phyloP scores from a whole-genome alignment of 2,329 filamentous ascomycete species.

The Exserohilum rostratum region DNA sequence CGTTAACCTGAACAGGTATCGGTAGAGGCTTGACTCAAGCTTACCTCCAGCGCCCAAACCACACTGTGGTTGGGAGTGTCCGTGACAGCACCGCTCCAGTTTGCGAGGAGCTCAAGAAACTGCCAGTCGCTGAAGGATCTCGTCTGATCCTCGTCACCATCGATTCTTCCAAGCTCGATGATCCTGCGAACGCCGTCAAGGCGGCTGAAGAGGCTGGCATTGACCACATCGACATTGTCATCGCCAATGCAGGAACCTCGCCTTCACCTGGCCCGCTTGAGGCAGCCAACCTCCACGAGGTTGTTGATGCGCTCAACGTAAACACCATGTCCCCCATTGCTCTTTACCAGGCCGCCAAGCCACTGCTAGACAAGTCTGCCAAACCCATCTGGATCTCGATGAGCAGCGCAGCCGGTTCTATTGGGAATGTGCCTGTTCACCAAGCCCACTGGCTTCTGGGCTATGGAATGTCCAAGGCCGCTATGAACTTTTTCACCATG shows the following conservation, averaged over 20 bases:
- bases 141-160: slow-evolving; percentile 24
- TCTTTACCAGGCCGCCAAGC: slow-evolving; percentile 45
- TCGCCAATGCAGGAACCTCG: slow-evolving; percentile 59
- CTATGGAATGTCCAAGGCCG: slow-evolving; percentile 9
- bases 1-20: slow-evolving; percentile 7
- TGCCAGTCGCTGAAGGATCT: slow-evolving; percentile 44
- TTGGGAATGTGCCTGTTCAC: background rate
- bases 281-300: background rate
- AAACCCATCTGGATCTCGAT: slow-evolving; percentile 22
- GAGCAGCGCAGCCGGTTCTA: slow-evolving; percentile 12
- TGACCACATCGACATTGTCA: slow-evolving; percentile 56
- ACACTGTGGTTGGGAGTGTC: slow-evolving; percentile 25
- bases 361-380: slow-evolving; percentile 40
- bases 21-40: slow-evolving; percentile 11
- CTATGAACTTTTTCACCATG: background rate
- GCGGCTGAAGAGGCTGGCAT: slow-evolving; percentile 38
- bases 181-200: slow-evolving; percentile 17
- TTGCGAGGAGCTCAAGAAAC: slow-evolving; percentile 5
- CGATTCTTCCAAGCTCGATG: slow-evolving; percentile 9
- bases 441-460: background rate
- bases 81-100: slow-evolving; percentile 8
- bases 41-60: slow-evolving; percentile 19
- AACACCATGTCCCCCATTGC: slow-evolving; percentile 48
- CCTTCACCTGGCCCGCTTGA: background rate
- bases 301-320: slow-evolving; percentile 38